Evolutionary conservation across 1,139 yeast species (phyloP), one percentile per base, ranked within the genome.

Genomic region (Blastobotrys capitulatus): DNA sequence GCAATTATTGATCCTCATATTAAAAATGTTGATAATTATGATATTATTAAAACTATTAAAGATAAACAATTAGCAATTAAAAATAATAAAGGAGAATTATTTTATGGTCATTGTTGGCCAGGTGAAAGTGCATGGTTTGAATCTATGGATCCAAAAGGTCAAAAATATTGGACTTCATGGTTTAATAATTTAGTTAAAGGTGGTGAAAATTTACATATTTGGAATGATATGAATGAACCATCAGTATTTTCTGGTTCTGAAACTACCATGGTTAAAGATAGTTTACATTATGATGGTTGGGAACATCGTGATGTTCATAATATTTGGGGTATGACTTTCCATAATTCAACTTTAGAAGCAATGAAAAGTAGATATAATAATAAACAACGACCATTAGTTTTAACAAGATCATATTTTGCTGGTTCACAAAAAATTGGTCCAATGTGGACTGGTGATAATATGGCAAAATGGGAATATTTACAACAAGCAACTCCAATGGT

Each of bases 191-290:
- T 74, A 0, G 78, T 85, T 52, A 73, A 82, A 55, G 81, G 83
- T 0, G 72, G 80, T 25, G 58, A 62, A 6, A 92, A 92, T 61
- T 65, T 89, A 48, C 85, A 84, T 60, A 71, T 94, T 29, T 92
- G 99, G 99, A 94, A 92, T 66, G 98, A 94, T 66, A 92, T 92
- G 99, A 88, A 86, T 67, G 99, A 92, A 67, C 97, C 97, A 0
- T 87, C 97, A 0, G 85, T 92, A 2, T 94, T 92, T 65, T 80
- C 83, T 59, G 98, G 97, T 0, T 96, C 97, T 1, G 99, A 92
- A 65, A 88, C 96, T 0, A 72, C 95, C 0, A 80, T 92, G 39
- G 95, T 94, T 40, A 85, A 84, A 60, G 95, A 89, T 65, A 71
- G 78, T 40, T 59, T 90, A 26, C 97, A 90, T 59, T 76, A 71